phyloP scores from a whole-genome alignment of 495 filamentous ascomycete genomes.

The Aspergillus steynii region DNA sequence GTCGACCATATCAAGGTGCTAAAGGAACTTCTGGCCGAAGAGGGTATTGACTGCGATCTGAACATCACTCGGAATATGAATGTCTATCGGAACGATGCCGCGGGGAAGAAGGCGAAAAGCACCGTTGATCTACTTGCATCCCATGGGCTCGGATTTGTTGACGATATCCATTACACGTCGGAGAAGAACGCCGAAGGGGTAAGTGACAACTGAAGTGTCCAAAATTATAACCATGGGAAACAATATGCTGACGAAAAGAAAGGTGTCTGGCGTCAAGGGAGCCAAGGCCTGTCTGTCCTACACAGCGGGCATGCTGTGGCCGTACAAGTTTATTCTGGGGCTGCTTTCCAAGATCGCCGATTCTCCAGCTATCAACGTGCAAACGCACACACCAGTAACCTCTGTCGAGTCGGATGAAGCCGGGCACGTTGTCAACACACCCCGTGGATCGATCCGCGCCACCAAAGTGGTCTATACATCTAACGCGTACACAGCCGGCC shows the following conservation, averaged over 20 bases:
- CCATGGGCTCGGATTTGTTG: slow-evolving; percentile 23
- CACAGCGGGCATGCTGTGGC: slow-evolving; percentile 61
- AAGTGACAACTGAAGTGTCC: neutral
- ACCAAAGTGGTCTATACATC: slow-evolving; percentile 65
- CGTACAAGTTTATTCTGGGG: slow-evolving; percentile 65
- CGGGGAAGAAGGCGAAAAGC: slow-evolving; percentile 25
- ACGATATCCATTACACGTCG: slow-evolving; percentile 31
- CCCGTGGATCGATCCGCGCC: slow-evolving; percentile 53
- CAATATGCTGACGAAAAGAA: neutral
- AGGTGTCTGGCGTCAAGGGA: slow-evolving; percentile 35
- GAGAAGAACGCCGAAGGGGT: slow-evolving; percentile 30
- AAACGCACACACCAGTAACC: slow-evolving; percentile 59
- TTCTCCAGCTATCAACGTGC: slow-evolving; percentile 56
- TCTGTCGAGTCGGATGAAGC: slow-evolving; percentile 28
- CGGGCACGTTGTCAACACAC: slow-evolving; percentile 52
- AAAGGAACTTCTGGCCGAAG: slow-evolving; percentile 30
- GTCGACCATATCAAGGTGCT: slow-evolving; percentile 32
- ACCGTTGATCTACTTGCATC: slow-evolving; percentile 27
- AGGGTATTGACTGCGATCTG: slow-evolving; percentile 46
- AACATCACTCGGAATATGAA: slow-evolving; percentile 37
- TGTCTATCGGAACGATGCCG: slow-evolving; percentile 30
- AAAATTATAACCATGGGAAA: neutral
- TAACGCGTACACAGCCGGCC: slow-evolving; percentile 66
- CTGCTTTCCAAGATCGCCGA: slow-evolving; percentile 54
- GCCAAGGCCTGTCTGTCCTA: slow-evolving; percentile 37